phyloP scores from a whole-genome alignment of 106 monocot genomes.

The Phalaenopsis equestris region DNA sequence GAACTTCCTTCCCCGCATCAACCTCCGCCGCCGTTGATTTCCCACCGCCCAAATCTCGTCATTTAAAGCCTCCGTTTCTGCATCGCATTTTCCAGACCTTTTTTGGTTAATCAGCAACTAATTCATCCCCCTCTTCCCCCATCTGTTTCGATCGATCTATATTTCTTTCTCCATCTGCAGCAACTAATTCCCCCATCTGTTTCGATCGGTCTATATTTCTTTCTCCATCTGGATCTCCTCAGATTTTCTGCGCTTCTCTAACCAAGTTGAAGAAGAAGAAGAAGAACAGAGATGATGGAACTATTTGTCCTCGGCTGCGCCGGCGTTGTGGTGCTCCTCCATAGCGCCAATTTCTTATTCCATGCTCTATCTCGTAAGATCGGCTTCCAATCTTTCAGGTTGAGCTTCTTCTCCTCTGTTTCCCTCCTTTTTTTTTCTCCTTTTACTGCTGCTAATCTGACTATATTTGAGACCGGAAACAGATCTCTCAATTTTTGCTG shows the following conservation, averaged over 20 bases:
- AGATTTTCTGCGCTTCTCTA: neutral
- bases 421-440: neutral
- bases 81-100: neutral
- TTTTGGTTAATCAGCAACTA: no score
- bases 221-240: neutral
- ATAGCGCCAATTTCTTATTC: slow-evolving; percentile 36
- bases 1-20: neutral
- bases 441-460: neutral
- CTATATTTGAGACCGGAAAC: neutral
- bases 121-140: no score
- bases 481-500: no score
- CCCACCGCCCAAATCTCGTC: neutral
- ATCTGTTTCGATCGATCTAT: no score
- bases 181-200: no score
- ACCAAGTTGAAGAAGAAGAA: neutral
- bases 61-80: neutral
- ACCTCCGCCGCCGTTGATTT: neutral
- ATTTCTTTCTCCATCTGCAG: neutral
- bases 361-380: slow-evolving; percentile 16
- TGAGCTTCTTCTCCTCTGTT: neutral
- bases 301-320: slow-evolving; percentile 30
- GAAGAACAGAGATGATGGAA: slow-evolving; percentile 19
- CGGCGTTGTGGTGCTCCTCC: slow-evolving; percentile 35
- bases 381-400: slow-evolving; percentile 24
- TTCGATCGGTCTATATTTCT: neutral